Conservation (phyloP, 1,139 yeast species). For the Scheffersomyces cryptocercus region DNA sequence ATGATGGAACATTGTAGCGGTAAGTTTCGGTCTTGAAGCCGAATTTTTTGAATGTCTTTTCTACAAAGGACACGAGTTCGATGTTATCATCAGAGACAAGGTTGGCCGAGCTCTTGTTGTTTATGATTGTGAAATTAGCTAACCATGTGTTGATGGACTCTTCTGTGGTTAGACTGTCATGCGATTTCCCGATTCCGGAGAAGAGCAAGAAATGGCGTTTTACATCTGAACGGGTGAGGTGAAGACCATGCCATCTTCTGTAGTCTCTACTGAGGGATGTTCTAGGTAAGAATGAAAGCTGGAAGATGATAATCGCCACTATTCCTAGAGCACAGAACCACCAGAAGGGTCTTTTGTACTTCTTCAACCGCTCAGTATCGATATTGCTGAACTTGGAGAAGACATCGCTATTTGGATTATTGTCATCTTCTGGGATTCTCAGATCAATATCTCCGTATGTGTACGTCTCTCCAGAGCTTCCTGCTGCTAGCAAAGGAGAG, state of each 20-base stretch:
- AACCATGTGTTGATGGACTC: constrained; percentile 29
- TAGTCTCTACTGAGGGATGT: constrained; percentile 85
- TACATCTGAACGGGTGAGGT: constrained; percentile 62
- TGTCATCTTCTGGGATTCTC: no score
- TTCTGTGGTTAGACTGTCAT: constrained; percentile 28
- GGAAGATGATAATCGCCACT: constrained; percentile 54
- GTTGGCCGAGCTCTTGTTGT: constrained; percentile 18
- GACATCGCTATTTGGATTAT: no score
- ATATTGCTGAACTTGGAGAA: no score
- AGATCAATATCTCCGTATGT: no score
- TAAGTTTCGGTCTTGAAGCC: constrained; percentile 27
- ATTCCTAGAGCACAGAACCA: constrained; percentile 57
- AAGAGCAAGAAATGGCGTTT: constrained; percentile 41
- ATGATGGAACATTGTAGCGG: constrained; percentile 17
- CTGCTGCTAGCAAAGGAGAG: no score
- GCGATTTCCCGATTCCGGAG: constrained; percentile 26
- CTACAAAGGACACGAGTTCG: constrained; percentile 27
- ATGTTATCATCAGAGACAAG: constrained; percentile 29
- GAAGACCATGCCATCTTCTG: constrained; percentile 69
- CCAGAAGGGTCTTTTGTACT: constrained; percentile 32
- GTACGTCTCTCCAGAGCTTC: no score
- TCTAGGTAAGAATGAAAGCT: constrained; percentile 78
- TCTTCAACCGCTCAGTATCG: not conserved
- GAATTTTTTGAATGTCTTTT: constrained; percentile 24
- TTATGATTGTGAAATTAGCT: constrained; percentile 14